phyloP scores from a whole-genome alignment of 2,329 filamentous ascomycete genomes.

The Penicillium concentricum region DNA sequence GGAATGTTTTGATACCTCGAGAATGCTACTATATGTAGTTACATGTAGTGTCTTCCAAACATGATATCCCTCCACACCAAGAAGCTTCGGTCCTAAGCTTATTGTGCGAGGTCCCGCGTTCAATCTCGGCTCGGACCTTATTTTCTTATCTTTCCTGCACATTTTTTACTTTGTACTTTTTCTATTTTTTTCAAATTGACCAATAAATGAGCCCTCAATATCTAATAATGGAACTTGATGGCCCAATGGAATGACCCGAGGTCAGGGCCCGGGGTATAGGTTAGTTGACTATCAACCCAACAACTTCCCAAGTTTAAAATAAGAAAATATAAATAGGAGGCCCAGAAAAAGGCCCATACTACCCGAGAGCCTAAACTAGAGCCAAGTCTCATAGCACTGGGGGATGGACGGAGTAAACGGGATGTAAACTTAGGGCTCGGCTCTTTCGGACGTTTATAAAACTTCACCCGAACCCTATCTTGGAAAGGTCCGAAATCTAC shows the following conservation, averaged over 20 bases:
- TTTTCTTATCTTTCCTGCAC: slow-evolving; percentile 6
- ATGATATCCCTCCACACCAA: neutral
- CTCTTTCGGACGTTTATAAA: neutral
- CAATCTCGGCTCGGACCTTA: slow-evolving; percentile 20
- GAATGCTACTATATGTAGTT: neutral
- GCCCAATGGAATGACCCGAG: too few species aligned
- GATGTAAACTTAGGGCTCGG: neutral
- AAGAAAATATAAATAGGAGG: too few species aligned
- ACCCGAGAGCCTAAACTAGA: too few species aligned
- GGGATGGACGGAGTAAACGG: too few species aligned
- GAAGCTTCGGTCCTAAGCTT: slow-evolving; percentile 23
- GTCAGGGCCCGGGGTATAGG: too few species aligned
- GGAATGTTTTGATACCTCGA: neutral
- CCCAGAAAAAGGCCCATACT: too few species aligned
- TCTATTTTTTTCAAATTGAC: neutral
- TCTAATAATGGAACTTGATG: too few species aligned
- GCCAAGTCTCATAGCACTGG: too few species aligned
- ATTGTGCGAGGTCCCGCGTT: slow-evolving; percentile 26
- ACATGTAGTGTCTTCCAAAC: neutral
- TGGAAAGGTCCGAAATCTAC: neutral
- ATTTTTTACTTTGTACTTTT: neutral
- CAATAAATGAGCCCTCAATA: neutral
- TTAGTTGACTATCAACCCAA: too few species aligned
- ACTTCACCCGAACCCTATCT: neutral
- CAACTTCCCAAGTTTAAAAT: too few species aligned